Base-by-base conservation (phyloP, 805 yeast genomes). In the Candida oleophila region DNA sequence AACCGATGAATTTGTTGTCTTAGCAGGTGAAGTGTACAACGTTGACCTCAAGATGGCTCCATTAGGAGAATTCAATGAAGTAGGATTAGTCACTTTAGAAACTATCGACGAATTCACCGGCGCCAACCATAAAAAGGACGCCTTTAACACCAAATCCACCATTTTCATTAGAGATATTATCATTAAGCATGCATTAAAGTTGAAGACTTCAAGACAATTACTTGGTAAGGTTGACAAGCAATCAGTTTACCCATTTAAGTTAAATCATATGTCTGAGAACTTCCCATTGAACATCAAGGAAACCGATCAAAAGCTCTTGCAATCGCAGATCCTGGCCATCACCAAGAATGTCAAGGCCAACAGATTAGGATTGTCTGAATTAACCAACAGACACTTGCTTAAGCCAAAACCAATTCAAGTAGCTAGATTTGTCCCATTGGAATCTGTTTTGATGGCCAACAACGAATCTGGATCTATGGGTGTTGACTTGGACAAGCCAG, bases 201-300 rank as follows among this genome's bases (percentile, higher is more conserved):
- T 92, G 56, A 83, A 79, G 61, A 75, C 88, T 20, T 77, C 96
- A 8, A 81, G 96, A 65, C 78, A 76, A 50, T 74, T 90, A 46
- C 74, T 91, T 54, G 74, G 81, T 30, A 78, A 78, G 49, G 80
- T 89, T 54, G 96, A 90, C 66, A 81, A 78, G 55, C 72, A 78
- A 41, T 87, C 96, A 22, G 98, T 94, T 30, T 92, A 81, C 66
- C 98, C 99, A 47, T 89, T 92, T 76, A 92, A 89, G 68, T 76
- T 91, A 55, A 76, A 89, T 34, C 85, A 88, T 67, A 69, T 88
- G 41, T 77, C 89, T 14, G 72, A 74, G 20, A 57, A 66, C 36
- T 85, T 84, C 77, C 91, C 91, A 46, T 65, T 84, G 20, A 68
- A 77, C 41, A 59, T 70, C 36, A 50, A 55, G 35, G 61, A 54